Base-by-base conservation (phyloP, 352 stramenopile genomes). In the Globisporangium radiosum region DNA sequence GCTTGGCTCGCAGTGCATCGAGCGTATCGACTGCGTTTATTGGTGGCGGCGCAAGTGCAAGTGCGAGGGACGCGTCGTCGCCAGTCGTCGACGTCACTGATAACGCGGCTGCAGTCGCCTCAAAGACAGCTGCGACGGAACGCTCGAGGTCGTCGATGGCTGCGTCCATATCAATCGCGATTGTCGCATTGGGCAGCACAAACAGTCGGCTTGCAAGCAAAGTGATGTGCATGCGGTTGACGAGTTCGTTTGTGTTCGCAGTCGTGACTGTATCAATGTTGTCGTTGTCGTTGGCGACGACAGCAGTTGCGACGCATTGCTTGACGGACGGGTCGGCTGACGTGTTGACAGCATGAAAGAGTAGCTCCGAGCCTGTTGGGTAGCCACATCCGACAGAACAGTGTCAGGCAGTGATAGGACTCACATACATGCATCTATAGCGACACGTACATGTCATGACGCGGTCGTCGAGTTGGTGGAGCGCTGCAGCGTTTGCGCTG, bases 401-500 rank as follows among this genome's bases (percentile, higher is more conserved):
- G 56, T 36, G n/a, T 53, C 1, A 47, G 25, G 36, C 37, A 13
- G 17, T 15, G 25, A 33, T 33, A 3, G 25, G 25, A 33, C 25
- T 3, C 25, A 33, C 25, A 33, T 33, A 33, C 25, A 25, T 38
- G n/a, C 38, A 38, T 37, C 5, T n/a, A 13, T 14, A 7, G 25
- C 3, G 13, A 15, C 13, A 63, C 59, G 42, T 49, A 64, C 60
- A 66, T 36, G 40, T 14, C 5, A 17, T 15, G 7, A 57, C 11
- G 19, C 19, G 39, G n/a, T 66, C 50, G n/a, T 61, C 60, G 7
- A 66, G 1, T 2, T 54, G 14, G 13, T 66, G 54, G 7, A 66
- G 60, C 4, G 49, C 55, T 6, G 33, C 19, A 11, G 54, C 54
- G 37, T 66, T 66, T 7, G 15, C 15, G 10, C 13, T 25, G 1